A percentile compares a stretch with the other conserved stretches of the same genome.
These are phyloP conservation scores for Argentina anserina DNA, from an alignment of 306 rosid genomes.

Conservation along the genomic window DNA sequence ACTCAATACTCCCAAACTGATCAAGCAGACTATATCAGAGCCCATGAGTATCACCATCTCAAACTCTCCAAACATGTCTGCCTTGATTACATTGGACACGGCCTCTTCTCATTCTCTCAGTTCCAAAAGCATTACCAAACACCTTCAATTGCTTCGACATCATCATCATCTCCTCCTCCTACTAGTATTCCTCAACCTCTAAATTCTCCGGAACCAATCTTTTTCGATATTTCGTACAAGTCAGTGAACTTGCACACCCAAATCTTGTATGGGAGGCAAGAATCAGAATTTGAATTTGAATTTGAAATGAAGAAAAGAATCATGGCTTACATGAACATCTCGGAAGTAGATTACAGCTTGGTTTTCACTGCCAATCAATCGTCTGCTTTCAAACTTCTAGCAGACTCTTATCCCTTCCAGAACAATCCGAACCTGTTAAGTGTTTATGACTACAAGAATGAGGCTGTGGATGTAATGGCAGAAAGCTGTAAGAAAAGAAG, in stretches of 20 bases:
- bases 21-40: constrained; percentile 52
- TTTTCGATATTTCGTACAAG: constrained; percentile 53
- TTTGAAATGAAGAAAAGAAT: constrained; percentile 45
- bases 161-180: constrained; percentile 31
- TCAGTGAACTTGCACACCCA: constrained; percentile 61
- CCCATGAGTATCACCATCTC: constrained; percentile 59
- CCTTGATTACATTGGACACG: constrained; percentile 69
- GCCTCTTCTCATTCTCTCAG: constrained; percentile 74
- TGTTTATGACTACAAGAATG: constrained; percentile 63
- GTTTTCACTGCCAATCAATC: constrained; percentile 76
- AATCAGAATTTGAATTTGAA: constrained; percentile 66
- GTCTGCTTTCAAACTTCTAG: constrained; percentile 64
- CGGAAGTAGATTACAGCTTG: constrained; percentile 58
- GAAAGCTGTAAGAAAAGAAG: constrained; percentile 60
- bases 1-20: constrained; percentile 40
- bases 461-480: constrained; percentile 60
- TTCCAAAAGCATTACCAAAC: constrained; percentile 19
- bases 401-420: constrained; percentile 69
- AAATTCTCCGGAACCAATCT: constrained; percentile 30
- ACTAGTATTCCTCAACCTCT: constrained; percentile 11
- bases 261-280: constrained; percentile 42
- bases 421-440: constrained; percentile 56
- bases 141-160: constrained; percentile 29
- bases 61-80: constrained; percentile 53
- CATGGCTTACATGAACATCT: constrained; percentile 73